Evolutionary conservation across 176 grass and related monocot species (phyloP).

Genomic region (Eleusine indica): DNA sequence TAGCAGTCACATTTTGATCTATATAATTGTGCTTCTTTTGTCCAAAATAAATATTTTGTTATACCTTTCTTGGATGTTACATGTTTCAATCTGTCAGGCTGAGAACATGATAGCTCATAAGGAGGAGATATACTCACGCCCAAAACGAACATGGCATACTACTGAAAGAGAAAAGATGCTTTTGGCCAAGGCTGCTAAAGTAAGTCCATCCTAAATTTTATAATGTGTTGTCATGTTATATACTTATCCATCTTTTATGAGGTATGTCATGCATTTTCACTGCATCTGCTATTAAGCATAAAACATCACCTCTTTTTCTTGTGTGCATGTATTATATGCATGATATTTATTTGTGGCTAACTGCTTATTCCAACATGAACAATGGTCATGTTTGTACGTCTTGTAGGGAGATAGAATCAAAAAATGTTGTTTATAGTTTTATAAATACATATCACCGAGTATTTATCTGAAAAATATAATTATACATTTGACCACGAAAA

Average conservation of each 20-base stretch:
- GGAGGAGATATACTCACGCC: constrained; percentile 91
- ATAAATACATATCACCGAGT: not conserved
- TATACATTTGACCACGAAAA: not conserved
- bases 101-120: constrained; percentile 96
- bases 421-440: not conserved
- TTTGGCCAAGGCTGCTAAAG: constrained; percentile 77
- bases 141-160: constrained; percentile 92
- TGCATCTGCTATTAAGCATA: not conserved
- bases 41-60: not conserved
- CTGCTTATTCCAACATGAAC: not conserved
- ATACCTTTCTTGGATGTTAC: not conserved
- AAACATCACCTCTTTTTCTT: not conserved
- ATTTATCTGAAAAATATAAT: not conserved
- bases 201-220: constrained; percentile 43
- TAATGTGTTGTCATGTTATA: not conserved
- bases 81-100: constrained; percentile 55
- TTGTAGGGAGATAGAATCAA: not conserved
- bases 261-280: not conserved
- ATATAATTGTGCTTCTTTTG: not conserved
- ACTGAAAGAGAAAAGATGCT: constrained; percentile 90
- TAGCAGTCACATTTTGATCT: not conserved
- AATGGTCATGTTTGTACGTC: not conserved
- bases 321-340: not conserved
- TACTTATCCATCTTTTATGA: not conserved
- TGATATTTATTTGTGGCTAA: not conserved